Percentiles rank a stretch among this genome's conserved stretches.
Evolutionary conservation across 2,329 filamentous ascomycete genomes (phyloP).

Genomic region (Bipolaris victoriae): DNA sequence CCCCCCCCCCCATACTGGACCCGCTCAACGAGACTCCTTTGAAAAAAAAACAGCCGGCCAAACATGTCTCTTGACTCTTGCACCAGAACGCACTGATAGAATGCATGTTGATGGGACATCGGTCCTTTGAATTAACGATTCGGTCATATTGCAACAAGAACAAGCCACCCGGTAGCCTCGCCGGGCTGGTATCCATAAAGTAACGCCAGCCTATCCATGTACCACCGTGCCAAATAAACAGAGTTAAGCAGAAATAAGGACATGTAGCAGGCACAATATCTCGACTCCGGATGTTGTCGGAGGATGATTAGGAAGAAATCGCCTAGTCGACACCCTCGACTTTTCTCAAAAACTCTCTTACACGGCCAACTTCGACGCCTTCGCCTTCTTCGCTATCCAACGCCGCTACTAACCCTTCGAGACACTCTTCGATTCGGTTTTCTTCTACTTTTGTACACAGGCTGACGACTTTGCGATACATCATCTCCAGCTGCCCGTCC

Average conservation of each 20-base stretch:
- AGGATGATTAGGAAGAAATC: neutral
- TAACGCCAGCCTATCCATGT: neutral
- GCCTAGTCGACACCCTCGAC: slow-evolving; percentile 66
- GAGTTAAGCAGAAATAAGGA: neutral
- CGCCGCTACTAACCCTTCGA: slow-evolving; percentile 81
- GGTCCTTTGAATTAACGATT: neutral
- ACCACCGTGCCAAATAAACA: neutral
- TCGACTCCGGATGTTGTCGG: neutral
- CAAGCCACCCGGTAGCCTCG: neutral
- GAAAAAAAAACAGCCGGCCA: neutral
- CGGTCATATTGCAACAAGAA: neutral
- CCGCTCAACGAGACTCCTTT: neutral
- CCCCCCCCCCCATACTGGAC: too few species aligned
- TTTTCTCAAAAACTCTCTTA: slow-evolving; percentile 78
- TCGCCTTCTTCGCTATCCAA: slow-evolving; percentile 83
- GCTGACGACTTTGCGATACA: slow-evolving; percentile 86
- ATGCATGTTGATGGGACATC: neutral
- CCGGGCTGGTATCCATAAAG: slow-evolving; percentile 1
- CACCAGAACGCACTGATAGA: too few species aligned
- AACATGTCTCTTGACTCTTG: too few species aligned
- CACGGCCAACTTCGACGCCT: slow-evolving; percentile 72
- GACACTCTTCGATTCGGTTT: slow-evolving; percentile 76
- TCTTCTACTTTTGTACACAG: slow-evolving; percentile 84
- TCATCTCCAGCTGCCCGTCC: slow-evolving; percentile 82
- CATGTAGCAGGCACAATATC: neutral